Evolutionary conservation across 2,329 filamentous ascomycete genomes (phyloP), one percentile per base, ranked within the genome.

Genomic region (Diplodia corticola): DNA sequence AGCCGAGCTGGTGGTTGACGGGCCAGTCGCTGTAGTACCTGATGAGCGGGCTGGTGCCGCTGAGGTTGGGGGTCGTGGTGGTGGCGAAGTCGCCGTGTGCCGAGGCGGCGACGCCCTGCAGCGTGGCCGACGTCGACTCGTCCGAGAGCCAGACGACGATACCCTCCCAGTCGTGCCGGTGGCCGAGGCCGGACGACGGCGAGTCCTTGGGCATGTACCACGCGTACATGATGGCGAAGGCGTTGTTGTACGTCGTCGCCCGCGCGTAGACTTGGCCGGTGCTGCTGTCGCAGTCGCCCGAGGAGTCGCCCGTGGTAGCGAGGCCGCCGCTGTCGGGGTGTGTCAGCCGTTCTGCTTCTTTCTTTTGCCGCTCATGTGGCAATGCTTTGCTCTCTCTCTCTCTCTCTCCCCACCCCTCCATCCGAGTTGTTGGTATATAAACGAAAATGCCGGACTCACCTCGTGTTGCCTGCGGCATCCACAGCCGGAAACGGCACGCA

Each of bases 401-500:
- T 30, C 28, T 30, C 28, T 30, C 28, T 4, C 28, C 28, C 5
- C 28, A 30, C 28, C 6, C 30, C 10, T 2, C 12, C 10, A 10
- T 3, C 33, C 30, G 1, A 33, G 12, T 7, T 35, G 9, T 35
- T 35, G n/a, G 48, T 24, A 5, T 24, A 13, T n/a, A n/a, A n/a
- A 22, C 5, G 10, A 22, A 48, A 24, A 53, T 24, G 49, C 1
- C 37, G 5, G 30, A 70, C 79, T 67, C 73, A 88, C 86, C 81
- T 79, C 17, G 84, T 88, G 69, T 89, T 80, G 2, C 87, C 87
- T 0, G 77, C 74, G 0, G 80, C 80, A 68, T 89, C 84, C 1
- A 89, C 86, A 1, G 83, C 86, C 0, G 86, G 86, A 71, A 87
- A 89, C 0, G 86, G 85, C 9, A 88, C 86, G 68, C 87, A 89